These are phyloP conservation scores for Neurospora hispaniola DNA, from an alignment of 495 filamentous ascomycete species.

Conservation along the genomic window DNA sequence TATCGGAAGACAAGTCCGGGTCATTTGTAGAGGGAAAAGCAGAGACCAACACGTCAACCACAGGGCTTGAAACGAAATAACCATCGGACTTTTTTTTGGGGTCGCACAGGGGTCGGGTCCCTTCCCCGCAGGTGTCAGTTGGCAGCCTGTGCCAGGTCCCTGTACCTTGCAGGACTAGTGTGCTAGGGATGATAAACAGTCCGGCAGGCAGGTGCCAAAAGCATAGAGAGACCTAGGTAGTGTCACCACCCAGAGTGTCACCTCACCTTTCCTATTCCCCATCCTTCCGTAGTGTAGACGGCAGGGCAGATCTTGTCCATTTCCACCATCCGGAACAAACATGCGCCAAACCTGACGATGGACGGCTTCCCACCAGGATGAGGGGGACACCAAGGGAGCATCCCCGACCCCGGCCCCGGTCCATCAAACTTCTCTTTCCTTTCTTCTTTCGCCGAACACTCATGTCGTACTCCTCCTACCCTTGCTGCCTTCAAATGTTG, in stretches of 20 bases:
- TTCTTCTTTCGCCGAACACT: not conserved
- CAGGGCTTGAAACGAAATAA: no score
- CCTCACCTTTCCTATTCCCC: not conserved
- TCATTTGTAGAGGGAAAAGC: no score
- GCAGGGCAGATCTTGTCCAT: not conserved
- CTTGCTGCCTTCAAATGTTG: not conserved
- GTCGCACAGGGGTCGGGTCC: no score
- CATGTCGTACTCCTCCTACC: not conserved
- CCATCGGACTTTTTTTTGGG: no score
- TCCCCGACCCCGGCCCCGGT: not conserved
- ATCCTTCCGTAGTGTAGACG: not conserved
- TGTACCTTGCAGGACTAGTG: no score
- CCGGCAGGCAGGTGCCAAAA: no score
- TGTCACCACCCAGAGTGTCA: not conserved
- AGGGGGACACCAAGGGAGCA: not conserved
- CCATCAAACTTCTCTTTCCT: not conserved
- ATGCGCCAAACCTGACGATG: not conserved
- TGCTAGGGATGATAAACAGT: no score
- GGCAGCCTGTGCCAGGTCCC: no score
- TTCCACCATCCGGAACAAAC: not conserved
- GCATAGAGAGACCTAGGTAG: not conserved
- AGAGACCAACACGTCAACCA: no score
- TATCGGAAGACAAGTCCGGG: no score
- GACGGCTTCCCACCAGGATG: not conserved
- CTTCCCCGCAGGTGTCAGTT: no score